Base-by-base conservation (phyloP, 2,329 filamentous ascomycete species). In the Nannizzia gypsea region DNA sequence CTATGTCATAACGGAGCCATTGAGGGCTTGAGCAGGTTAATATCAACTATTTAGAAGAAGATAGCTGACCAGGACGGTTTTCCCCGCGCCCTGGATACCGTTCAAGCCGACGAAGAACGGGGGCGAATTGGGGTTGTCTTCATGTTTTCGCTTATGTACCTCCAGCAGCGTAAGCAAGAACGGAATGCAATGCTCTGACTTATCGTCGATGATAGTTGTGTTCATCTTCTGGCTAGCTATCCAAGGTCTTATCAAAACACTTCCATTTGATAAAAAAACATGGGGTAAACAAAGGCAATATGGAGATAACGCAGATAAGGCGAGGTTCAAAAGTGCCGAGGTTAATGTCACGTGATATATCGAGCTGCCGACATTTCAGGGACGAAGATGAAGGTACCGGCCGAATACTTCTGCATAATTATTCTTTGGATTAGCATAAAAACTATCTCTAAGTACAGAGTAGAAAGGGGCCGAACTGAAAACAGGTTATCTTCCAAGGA, bases 101-200 rank as follows among this genome's bases (percentile, higher is more conserved):
- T 95, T 95, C 67, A 97, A 81, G 54, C 90, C 92, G 63, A 96
- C 80, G 71, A 96, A 83, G 72, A 96, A 88, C 28, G 90, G 90
- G 20, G 80, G 81, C 57, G 76, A 69, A 59, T 68, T 67, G 61
- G 69, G 63, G 42, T 68, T 69, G 42, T 67, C 63, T 17, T 66
- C 67, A 64, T 74, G 69, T 63, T 73, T 74, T 17, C 71, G 67
- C 62, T 75, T 76, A 69, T 86, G 81, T 38, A 71, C 64, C 61
- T 77, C 70, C 60, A 89, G 76, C 52, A 79, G 81, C 42, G 81
- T 75, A 38, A 88, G 78, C 62, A 90, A 87, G 72, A 92, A 93
- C 22, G 87, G 86, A 64, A 91, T 82, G 75, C 87, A 90, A 70
- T 89, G 80, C 60, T 84, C 80, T 50, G 85, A 86, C 73, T 90